phyloP scores from a whole-genome alignment of 352 stramenopile genomes.

The Pythium dissimile region DNA sequence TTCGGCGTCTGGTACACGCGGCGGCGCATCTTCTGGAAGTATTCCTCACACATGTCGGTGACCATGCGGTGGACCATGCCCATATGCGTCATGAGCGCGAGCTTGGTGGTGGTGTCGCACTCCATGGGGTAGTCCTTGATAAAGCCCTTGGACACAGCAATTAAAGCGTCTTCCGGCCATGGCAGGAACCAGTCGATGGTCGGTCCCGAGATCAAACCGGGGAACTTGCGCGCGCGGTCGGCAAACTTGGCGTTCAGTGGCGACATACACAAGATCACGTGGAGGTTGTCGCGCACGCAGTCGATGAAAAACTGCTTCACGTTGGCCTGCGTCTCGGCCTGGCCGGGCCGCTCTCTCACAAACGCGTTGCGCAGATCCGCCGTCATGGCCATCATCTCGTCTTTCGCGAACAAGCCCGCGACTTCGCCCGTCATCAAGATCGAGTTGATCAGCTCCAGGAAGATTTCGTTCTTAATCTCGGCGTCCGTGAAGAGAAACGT shows the following conservation, averaged over 20 bases:
- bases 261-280: slow-evolving; percentile 99
- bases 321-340: slow-evolving; percentile 95
- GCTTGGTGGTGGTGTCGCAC: slow-evolving; percentile 81
- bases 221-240: slow-evolving; percentile 95
- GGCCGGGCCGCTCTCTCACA: slow-evolving; percentile 91
- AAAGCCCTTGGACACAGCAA: slow-evolving; percentile 95
- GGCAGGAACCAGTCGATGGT: slow-evolving; percentile 99
- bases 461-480: slow-evolving; percentile 99
- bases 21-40: slow-evolving; percentile 97
- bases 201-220: slow-evolving; percentile 94
- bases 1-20: slow-evolving; percentile 98
- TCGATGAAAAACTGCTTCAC: slow-evolving; percentile 99
- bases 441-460: slow-evolving; percentile 98
- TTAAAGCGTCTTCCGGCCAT: slow-evolving; percentile 98
- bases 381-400: slow-evolving; percentile 99
- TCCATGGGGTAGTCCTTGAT: slow-evolving; percentile 97
- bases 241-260: slow-evolving; percentile 98
- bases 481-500: slow-evolving; percentile 98
- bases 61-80: slow-evolving; percentile 97
- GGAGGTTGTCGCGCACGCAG: slow-evolving; percentile 96
- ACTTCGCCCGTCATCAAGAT: slow-evolving; percentile 98
- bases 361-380: slow-evolving; percentile 95
- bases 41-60: slow-evolving; percentile 97
- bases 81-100: slow-evolving; percentile 96
- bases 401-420: slow-evolving; percentile 97